phyloP scores from a whole-genome alignment of 2,329 filamentous ascomycete genomes.

The Aquanectria penicillioides region DNA sequence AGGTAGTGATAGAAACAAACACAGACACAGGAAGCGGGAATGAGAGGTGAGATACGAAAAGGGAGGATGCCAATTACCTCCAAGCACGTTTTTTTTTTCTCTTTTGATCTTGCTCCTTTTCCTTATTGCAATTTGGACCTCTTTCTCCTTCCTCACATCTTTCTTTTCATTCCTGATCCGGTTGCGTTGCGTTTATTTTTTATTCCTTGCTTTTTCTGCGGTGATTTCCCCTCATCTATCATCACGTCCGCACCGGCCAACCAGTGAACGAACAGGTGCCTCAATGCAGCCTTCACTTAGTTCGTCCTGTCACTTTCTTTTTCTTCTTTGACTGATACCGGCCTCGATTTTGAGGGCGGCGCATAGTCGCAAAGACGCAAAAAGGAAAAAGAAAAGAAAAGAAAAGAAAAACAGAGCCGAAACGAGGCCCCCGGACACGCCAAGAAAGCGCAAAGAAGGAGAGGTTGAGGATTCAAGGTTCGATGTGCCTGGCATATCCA shows the following conservation, averaged over 20 bases:
- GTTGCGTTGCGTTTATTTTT: not conserved
- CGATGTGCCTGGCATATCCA: not conserved
- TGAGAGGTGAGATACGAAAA: not conserved
- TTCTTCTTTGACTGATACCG: conserved; percentile 12
- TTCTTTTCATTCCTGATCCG: not conserved
- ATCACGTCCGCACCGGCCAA: not conserved
- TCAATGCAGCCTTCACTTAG: conserved; percentile 4
- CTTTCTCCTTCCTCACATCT: not conserved
- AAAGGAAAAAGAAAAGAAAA: not conserved
- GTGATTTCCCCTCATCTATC: not conserved
- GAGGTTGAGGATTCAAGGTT: not conserved
- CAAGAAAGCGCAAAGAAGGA: conserved; percentile 1
- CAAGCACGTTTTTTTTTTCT: not conserved
- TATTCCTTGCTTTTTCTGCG: conserved; percentile 8
- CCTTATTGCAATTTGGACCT: not conserved
- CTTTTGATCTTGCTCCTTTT: not conserved
- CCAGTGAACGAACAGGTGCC: not conserved
- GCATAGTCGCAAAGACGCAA: not conserved
- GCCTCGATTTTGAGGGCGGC: conserved; percentile 6
- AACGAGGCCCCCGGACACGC: too few relatives aligned
- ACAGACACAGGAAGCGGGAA: conserved; percentile 4
- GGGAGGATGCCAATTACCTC: conserved; percentile 4
- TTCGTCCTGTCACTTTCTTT: conserved; percentile 8
- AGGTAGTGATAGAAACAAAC: conserved; percentile 1
- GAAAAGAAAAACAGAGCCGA: not conserved